A percentile compares a stretch with the other conserved stretches of the same genome.
These are phyloP conservation scores for Ganoderma meredithae DNA, from an alignment of 1,284 basidiomycete genomes.

Conservation along the genomic window DNA sequence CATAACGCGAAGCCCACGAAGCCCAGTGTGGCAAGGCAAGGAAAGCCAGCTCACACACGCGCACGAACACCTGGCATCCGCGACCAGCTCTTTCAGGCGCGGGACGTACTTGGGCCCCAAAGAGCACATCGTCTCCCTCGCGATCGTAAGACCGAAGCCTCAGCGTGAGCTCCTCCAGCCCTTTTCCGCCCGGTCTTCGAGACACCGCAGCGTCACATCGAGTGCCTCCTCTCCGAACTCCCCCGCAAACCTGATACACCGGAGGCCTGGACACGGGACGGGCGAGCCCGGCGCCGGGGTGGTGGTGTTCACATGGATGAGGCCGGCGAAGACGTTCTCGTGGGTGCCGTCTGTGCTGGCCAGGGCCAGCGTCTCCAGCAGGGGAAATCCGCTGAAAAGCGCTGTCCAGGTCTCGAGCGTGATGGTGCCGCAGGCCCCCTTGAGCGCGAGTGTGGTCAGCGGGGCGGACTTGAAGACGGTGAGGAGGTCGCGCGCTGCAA, in stretches of 20 bases:
- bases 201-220: not conserved
- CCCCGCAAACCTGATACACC: not conserved
- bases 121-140: not conserved
- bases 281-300: not conserved
- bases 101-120: not conserved
- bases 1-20: not conserved
- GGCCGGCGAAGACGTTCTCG: not conserved
- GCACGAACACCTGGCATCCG: not conserved
- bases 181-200: not conserved
- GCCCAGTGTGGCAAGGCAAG: no score
- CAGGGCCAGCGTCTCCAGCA: slow-evolving; percentile 2
- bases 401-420: not conserved
- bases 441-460: not conserved
- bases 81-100: not conserved
- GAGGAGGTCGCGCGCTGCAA: not conserved
- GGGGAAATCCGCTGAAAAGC: not conserved
- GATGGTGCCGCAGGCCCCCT: not conserved
- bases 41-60: not conserved
- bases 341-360: not conserved
- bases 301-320: not conserved
- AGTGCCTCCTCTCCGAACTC: not conserved
- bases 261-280: not conserved
- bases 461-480: not conserved
- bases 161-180: not conserved
- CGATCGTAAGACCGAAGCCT: not conserved